Evolutionary conservation across 495 filamentous ascomycete species (phyloP).

Genomic region (Viridothelium virens): DNA sequence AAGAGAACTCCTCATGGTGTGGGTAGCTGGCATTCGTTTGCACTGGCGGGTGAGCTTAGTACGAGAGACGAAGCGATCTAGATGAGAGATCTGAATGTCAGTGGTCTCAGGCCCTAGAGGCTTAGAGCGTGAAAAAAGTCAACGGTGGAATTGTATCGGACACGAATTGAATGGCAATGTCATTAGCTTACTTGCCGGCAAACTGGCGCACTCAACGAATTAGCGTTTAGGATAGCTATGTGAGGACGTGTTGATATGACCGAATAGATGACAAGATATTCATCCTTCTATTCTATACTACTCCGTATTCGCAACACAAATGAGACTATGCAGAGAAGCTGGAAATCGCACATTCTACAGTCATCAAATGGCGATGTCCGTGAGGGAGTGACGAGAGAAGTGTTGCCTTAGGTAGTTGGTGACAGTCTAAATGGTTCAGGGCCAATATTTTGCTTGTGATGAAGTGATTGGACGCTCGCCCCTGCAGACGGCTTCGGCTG

Average conservation of each 20-base stretch:
- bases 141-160: not conserved
- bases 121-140: not conserved
- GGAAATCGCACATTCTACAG: no score
- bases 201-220: not conserved
- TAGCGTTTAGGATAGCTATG: not conserved
- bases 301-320: no score
- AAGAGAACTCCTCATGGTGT: not conserved
- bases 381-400: no score
- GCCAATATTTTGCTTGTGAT: no score
- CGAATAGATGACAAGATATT: slow-evolving; percentile 9
- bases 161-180: not conserved
- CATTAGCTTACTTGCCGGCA: not conserved
- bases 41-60: not conserved
- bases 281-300: not conserved
- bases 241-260: not conserved
- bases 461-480: no score
- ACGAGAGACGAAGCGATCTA: slow-evolving; percentile 1
- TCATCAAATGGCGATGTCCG: no score
- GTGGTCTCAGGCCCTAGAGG: not conserved
- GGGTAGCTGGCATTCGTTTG: not conserved
- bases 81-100: not conserved
- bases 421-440: no score
- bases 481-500: not conserved
- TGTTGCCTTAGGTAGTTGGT: no score
- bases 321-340: no score